phyloP scores from a whole-genome alignment of 192 early-diverging fungal species.

The Neocallimastix lanati region DNA sequence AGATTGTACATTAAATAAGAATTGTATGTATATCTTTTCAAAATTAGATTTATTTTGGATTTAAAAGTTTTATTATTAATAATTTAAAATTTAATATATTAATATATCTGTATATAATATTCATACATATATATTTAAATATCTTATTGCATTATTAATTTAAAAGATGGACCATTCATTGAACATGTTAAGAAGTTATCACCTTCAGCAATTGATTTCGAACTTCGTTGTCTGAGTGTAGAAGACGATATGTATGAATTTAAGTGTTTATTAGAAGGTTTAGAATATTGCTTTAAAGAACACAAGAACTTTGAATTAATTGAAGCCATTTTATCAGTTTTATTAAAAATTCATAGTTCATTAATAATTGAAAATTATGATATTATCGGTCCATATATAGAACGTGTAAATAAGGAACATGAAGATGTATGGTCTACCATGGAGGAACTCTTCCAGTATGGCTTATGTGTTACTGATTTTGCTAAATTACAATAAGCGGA shows the following conservation, averaged over 20 bases:
- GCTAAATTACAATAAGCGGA: conserved; percentile 7
- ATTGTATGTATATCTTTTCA: conserved; percentile 15
- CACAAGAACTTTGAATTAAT: conserved; percentile 74
- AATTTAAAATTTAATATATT: too few species aligned
- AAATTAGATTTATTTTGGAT: too few species aligned
- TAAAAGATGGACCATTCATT: conserved; percentile 37
- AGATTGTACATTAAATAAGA: conserved; percentile 16
- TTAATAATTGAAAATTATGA: background rate
- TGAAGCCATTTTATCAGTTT: conserved; percentile 58
- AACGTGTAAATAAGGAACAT: conserved; percentile 4
- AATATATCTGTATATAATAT: too few species aligned
- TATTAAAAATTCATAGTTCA: conserved; percentile 24
- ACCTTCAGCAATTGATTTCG: conserved; percentile 70
- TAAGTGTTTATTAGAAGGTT: conserved; percentile 44
- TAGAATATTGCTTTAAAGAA: conserved; percentile 32
- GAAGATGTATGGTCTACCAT: conserved; percentile 31
- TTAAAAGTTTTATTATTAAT: too few species aligned
- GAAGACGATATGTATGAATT: conserved; percentile 43
- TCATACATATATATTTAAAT: too few species aligned
- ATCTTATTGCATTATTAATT: background rate
- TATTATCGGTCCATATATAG: background rate
- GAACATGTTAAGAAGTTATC: conserved; percentile 52
- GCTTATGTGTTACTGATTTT: conserved; percentile 42
- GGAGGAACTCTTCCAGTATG: conserved; percentile 43
- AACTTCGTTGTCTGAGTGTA: conserved; percentile 55